Conservation (phyloP, 345 rosid genomes). For the Rhodamnia rubescens region DNA sequence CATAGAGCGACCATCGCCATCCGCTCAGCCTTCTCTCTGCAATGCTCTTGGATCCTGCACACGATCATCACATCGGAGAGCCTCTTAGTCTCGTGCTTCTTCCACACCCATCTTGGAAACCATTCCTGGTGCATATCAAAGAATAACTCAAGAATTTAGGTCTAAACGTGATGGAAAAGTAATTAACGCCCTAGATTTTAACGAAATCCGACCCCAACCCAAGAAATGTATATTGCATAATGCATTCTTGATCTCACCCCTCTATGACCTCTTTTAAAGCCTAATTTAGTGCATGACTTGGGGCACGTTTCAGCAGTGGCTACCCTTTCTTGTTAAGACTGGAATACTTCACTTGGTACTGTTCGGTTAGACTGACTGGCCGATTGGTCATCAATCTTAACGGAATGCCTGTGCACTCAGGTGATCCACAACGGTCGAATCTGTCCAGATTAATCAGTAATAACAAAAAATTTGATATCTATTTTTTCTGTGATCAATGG, state of each 20-base stretch:
- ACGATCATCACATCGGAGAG: background rate
- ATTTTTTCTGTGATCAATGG: background rate
- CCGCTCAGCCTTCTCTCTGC: background rate
- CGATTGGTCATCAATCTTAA: too few relatives aligned
- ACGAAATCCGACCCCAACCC: background rate
- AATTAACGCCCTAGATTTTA: background rate
- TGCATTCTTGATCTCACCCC: background rate
- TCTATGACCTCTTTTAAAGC: background rate
- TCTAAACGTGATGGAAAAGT: background rate
- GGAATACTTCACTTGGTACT: too few relatives aligned
- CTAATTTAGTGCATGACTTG: too few relatives aligned
- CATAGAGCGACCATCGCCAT: constrained; percentile 1
- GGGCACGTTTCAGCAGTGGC: too few relatives aligned
- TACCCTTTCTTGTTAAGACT: too few relatives aligned
- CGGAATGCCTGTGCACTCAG: too few relatives aligned
- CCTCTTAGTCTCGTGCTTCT: background rate
- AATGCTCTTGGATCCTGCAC: constrained; percentile 1
- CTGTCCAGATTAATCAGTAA: too few relatives aligned
- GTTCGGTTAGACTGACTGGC: too few relatives aligned
- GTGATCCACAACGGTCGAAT: too few relatives aligned
- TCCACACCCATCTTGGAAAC: constrained; percentile 2
- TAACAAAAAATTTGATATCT: background rate
- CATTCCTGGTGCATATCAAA: background rate
- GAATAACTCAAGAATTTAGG: background rate
- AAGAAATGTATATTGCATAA: background rate